These are phyloP conservation scores for Eucalyptus dawsonii DNA, from an alignment of 345 rosid genomes.

Conservation along the genomic window DNA sequence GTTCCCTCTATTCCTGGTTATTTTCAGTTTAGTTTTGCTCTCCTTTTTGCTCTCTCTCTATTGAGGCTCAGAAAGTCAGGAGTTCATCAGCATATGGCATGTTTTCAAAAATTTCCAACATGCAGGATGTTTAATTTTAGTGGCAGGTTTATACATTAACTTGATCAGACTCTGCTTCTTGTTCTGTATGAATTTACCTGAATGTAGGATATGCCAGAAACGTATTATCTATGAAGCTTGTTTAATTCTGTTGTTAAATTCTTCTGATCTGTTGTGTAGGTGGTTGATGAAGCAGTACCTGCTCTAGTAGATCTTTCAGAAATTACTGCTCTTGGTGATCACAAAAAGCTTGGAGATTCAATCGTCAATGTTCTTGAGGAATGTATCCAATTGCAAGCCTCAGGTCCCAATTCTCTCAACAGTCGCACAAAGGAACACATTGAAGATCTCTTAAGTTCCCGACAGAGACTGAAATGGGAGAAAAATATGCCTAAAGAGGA, in stretches of 20 bases:
- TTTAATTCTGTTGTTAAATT: not conserved
- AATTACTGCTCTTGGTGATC: constrained; percentile 76
- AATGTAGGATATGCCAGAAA: not conserved
- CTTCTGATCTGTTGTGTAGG: constrained; percentile 14
- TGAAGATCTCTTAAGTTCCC: constrained; percentile 57
- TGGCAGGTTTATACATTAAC: not conserved
- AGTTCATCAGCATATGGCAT: not conserved
- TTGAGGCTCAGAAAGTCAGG: not conserved
- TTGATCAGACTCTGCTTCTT: not conserved
- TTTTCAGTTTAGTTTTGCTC: not conserved
- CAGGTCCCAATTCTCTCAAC: constrained; percentile 26
- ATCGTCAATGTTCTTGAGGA: constrained; percentile 74
- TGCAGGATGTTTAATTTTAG: not conserved
- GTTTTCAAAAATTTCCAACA: not conserved
- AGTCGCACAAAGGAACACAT: constrained; percentile 56
- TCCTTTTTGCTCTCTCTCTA: not conserved
- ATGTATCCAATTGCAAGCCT: constrained; percentile 51
- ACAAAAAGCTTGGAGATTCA: constrained; percentile 85
- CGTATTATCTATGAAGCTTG: not conserved
- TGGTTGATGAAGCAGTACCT: constrained; percentile 68
- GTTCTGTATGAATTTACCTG: not conserved
- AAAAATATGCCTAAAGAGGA: constrained; percentile 94
- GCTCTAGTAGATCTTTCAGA: constrained; percentile 84
- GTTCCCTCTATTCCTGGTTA: not conserved
- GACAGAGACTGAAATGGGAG: constrained; percentile 85